phyloP scores from a whole-genome alignment of 306 rosid genomes.

The Pyrus pyrifolia region DNA sequence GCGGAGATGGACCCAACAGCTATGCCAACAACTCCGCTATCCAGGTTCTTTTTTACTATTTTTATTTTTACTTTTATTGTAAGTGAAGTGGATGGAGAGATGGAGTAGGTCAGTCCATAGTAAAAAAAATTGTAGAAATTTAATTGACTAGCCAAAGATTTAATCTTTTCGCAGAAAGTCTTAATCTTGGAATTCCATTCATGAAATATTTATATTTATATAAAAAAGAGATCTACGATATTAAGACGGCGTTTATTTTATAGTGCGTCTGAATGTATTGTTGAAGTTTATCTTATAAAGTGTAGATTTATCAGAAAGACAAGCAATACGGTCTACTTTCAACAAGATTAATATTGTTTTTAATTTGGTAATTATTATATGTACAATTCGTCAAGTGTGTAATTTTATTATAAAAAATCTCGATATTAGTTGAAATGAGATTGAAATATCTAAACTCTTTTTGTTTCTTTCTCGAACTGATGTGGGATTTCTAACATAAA shows the following conservation, averaged over 20 bases:
- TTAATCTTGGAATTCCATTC: neutral
- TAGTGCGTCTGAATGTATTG: too few species aligned
- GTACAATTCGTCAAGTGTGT: too few species aligned
- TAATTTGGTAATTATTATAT: too few species aligned
- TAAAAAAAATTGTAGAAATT: neutral
- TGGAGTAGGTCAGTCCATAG: neutral
- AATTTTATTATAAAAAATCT: too few species aligned
- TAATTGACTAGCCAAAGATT: neutral
- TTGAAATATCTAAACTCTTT: too few species aligned
- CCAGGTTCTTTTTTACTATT: conserved; percentile 4
- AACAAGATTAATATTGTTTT: fast-evolving
- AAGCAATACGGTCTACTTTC: too few species aligned
- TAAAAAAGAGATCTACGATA: neutral
- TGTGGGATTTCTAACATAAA: too few species aligned
- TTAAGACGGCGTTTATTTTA: neutral
- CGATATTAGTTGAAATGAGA: too few species aligned
- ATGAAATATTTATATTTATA: neutral
- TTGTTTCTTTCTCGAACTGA: too few species aligned
- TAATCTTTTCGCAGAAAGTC: neutral
- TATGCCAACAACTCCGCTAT: conserved; percentile 22
- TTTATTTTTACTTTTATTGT: neutral
- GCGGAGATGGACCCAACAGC: conserved; percentile 37
- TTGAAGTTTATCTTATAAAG: too few species aligned
- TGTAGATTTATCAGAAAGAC: too few species aligned
- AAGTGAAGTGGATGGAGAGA: neutral